A percentile compares a stretch with the other conserved stretches of the same genome.
Conservation (phyloP, 2,329 filamentous ascomycete species). For the Fonsecaea erecta region DNA sequence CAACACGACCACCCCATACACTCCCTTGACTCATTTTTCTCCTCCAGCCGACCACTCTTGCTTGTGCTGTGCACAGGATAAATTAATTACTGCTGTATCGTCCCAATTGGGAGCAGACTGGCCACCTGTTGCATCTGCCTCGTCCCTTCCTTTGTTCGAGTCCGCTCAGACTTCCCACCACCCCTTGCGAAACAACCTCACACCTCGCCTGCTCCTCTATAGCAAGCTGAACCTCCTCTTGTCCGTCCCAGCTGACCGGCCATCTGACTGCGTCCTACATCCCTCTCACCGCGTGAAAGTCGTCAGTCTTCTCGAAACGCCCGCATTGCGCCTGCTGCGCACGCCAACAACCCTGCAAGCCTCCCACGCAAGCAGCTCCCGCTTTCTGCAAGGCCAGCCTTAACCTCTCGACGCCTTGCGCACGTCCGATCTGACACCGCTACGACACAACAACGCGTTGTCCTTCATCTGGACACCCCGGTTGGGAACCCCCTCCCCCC, state of each 20-base stretch:
- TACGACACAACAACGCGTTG: constrained; percentile 19
- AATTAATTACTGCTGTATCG: constrained; percentile 1
- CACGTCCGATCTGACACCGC: constrained; percentile 18
- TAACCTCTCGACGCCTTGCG: constrained; percentile 15
- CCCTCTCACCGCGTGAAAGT: neutral
- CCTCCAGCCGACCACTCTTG: neutral
- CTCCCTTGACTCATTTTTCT: constrained; percentile 16
- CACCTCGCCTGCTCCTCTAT: neutral
- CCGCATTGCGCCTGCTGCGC: constrained; percentile 8
- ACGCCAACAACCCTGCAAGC: constrained; percentile 14
- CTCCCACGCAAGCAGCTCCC: constrained; percentile 7
- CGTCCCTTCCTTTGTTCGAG: constrained; percentile 36
- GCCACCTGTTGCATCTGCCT: constrained; percentile 29
- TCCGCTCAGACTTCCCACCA: neutral
- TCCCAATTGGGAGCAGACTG: constrained; percentile 22
- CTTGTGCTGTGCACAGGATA: constrained; percentile 29
- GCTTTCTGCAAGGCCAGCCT: constrained; percentile 25
- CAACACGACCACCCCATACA: constrained; percentile 11
- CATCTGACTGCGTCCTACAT: constrained; percentile 17
- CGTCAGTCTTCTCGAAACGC: constrained; percentile 5
- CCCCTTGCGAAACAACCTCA: constrained; percentile 4
- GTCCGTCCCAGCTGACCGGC: constrained; percentile 19
- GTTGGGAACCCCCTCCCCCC: too few species aligned
- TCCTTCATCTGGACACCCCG: constrained; percentile 20
- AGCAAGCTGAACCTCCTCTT: neutral